phyloP scores from a whole-genome alignment of 805 yeast species.

The Candida silvatica region DNA sequence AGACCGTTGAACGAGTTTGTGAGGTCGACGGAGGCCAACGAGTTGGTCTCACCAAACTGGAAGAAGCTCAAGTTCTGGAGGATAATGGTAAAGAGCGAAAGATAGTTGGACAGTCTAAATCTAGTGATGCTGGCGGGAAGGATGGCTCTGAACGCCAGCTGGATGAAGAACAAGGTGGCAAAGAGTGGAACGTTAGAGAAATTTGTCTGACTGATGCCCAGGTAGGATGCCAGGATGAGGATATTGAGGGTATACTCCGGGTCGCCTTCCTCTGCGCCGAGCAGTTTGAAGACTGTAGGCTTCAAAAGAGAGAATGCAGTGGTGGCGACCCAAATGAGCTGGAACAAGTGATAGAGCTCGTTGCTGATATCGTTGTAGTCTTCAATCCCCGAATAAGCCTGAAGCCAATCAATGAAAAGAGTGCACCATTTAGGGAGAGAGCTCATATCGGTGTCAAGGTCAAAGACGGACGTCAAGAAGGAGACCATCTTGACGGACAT shows the following conservation, averaged over 20 bases:
- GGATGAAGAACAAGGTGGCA: slow-evolving; percentile 22
- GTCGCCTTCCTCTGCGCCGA: neutral
- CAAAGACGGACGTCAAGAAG: slow-evolving; percentile 18
- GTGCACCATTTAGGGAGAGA: slow-evolving; percentile 18
- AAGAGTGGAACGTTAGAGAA: slow-evolving; percentile 47
- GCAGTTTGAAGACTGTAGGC: slow-evolving; percentile 9
- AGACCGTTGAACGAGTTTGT: slow-evolving; percentile 92
- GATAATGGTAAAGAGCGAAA: slow-evolving; percentile 32
- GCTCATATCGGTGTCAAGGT: slow-evolving; percentile 9
- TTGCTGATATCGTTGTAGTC: slow-evolving; percentile 21
- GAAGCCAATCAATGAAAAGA: slow-evolving; percentile 20
- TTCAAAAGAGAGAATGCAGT: slow-evolving; percentile 8
- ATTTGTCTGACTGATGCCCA: slow-evolving; percentile 48
- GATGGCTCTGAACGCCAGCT: slow-evolving; percentile 16
- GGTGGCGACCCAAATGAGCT: slow-evolving; percentile 13
- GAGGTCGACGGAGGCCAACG: slow-evolving; percentile 83
- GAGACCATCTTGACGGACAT: slow-evolving; percentile 18
- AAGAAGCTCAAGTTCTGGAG: slow-evolving; percentile 76
- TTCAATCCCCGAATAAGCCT: slow-evolving; percentile 22
- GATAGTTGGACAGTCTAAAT: slow-evolving; percentile 8
- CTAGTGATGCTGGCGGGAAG: slow-evolving; percentile 6
- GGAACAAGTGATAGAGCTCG: slow-evolving; percentile 14
- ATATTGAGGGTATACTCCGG: slow-evolving; percentile 26
- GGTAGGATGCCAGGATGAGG: slow-evolving; percentile 27
- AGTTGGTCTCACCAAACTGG: slow-evolving; percentile 85